A percentile compares a stretch with the other conserved stretches of the same genome.
Evolutionary conservation across 2,329 filamentous ascomycete genomes (phyloP).

Genomic region (Hypoxylon sp.): DNA sequence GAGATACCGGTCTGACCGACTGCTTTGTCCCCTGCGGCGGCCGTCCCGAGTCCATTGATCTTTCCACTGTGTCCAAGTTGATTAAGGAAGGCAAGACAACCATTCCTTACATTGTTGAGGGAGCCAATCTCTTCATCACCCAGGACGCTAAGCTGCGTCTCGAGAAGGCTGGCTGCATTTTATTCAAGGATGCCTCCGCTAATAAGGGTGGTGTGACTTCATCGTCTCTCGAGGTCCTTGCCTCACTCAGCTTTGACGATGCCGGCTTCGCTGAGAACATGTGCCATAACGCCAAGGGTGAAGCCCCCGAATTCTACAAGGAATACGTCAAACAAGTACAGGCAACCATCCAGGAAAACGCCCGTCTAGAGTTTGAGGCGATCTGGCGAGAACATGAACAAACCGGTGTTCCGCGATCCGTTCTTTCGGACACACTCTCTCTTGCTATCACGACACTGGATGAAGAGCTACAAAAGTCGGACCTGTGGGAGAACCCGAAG

Average conservation of each 20-base stretch:
- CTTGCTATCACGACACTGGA: slow-evolving; percentile 96
- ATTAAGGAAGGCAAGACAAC: slow-evolving; percentile 90
- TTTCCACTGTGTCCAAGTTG: slow-evolving; percentile 84
- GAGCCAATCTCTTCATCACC: slow-evolving; percentile 98
- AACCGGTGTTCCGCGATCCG: slow-evolving; percentile 83
- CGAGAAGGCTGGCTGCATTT: slow-evolving; percentile 92
- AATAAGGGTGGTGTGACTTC: slow-evolving; percentile 99
- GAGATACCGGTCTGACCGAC: slow-evolving; percentile 82
- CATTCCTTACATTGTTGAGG: slow-evolving; percentile 97
- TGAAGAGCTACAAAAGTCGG: slow-evolving; percentile 93
- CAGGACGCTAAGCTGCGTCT: slow-evolving; percentile 97
- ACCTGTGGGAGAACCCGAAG: slow-evolving; percentile 87
- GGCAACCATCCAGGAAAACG: slow-evolving; percentile 90
- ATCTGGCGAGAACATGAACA: slow-evolving; percentile 95
- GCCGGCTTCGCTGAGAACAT: slow-evolving; percentile 90
- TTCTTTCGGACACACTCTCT: slow-evolving; percentile 92
- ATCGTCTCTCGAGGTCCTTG: slow-evolving; percentile 95
- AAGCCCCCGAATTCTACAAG: slow-evolving; percentile 90
- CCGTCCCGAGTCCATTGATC: slow-evolving; percentile 95
- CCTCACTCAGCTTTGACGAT: slow-evolving; percentile 95
- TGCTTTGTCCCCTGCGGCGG: slow-evolving; percentile 96
- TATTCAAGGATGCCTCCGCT: slow-evolving; percentile 98
- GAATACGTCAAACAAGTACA: slow-evolving; percentile 94
- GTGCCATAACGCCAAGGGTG: slow-evolving; percentile 83
- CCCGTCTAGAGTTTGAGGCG: slow-evolving; percentile 94